Base-by-base conservation (phyloP, 2,329 filamentous ascomycete genomes). In the Claviceps pazoutovae region DNA sequence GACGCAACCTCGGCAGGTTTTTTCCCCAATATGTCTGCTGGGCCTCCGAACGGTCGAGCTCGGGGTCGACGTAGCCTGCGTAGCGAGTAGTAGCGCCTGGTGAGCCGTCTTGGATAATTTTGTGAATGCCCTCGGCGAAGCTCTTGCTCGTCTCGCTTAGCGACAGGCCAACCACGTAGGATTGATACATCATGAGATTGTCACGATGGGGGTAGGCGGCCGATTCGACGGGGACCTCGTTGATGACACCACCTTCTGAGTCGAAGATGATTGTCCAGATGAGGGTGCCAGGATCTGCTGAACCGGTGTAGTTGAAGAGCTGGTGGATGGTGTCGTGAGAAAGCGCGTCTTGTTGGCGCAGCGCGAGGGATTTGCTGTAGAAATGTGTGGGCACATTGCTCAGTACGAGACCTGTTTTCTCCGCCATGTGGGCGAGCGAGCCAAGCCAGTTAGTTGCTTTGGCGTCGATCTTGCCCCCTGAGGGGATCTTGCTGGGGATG, bases 201-300 rank as follows among this genome's bases (percentile, higher is more conserved):
- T 84, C 77, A 46, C 82, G 75, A 58, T 84, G 81, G 1, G 75
- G 73, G 59, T 82, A 84, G 7, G 80, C 74, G 0, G 80, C 83
- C 9, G 74, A 74, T 56, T 81, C 70, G 54, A 63, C 61, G 0
- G 79, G 65, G 1, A 76, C 66, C 53, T 84, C 79, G 56, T 71
- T 73, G 49, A 79, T 72, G 13, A 79, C 79, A 9, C 82, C 82
- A 44, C 79, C 81, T 16, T 74, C 71, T 1, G 78, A 71, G 59
- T 83, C 78, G 58, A 83, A 84, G 44, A 83, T 80, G 52, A 82
- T 66, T 59, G 78, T 76, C 78, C 80, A 83, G 2, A 79, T 56
- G 1, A 74, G 61, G 0, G 76, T 79, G 2, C 73, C 77, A 53
- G 72, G 73, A 49, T 73, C 61, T 1, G 69, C 61, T 0, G 59